Evolutionary conservation across 225 moss, liverwort and hornwort species (phyloP), one percentile per base, ranked within the genome.

Genomic region (Sphagnum contortum): DNA sequence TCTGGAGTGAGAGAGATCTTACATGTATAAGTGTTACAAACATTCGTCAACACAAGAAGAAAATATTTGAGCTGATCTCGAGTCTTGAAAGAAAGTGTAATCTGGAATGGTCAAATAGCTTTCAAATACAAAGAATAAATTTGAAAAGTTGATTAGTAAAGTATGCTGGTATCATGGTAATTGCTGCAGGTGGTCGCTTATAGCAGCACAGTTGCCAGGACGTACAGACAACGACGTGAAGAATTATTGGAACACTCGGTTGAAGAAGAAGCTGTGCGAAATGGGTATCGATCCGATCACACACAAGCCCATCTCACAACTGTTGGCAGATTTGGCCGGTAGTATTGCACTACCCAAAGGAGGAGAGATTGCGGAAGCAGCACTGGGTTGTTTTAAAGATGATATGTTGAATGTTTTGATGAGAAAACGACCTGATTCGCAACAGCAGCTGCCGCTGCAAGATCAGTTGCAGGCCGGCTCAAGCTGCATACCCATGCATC

Each of bases 221-320:
- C 87, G 84, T 55, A 85, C 84, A 2, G 84, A 85, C 45, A 85
- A 85, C 45, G 84, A 85, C 57, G 84, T 85, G 74, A 87, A 87
- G 65, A 87, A 87, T 48, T 87, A 87, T 49, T 87, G 87, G 87
- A 87, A 87, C 50, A 85, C 84, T 44, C 84, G 84, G 47, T 75
- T 85, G 7, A 85, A 85, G 81, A 85, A 85, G 75, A 85, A 85
- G 65, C 72, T 85, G 4, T 85, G 84, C 51, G 84, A 85, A 72
- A 85, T 85, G 84, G 84, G 84, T 57, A 87, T 87, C 48, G 87
- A 87, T 55, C 87, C 87, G 58, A 87, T 87, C 67, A 87, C 87
- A 7, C 87, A 87, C 61, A 87, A 87, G 64, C 87, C 87, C 7
- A 87, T 87, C 64, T 87, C 87, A 57, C 87, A 87, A 72, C 80